A percentile compares a stretch with the other conserved stretches of the same genome.
phyloP scores from a whole-genome alignment of 2,329 filamentous ascomycete species.

The Trichoderma atrobrunneum region DNA sequence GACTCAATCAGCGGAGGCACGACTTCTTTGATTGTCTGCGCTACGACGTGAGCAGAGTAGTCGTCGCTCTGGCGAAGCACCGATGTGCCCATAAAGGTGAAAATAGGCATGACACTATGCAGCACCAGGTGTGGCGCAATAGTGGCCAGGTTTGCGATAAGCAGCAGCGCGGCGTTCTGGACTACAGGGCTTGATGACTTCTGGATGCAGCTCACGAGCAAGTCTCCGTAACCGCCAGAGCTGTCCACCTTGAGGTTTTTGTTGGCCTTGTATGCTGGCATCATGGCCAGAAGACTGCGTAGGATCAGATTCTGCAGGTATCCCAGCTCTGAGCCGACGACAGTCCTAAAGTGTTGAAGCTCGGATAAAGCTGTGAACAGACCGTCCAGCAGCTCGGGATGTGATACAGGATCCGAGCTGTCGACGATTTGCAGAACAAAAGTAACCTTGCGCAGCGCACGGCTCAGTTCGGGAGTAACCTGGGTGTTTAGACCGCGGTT shows the following conservation, averaged over 20 bases:
- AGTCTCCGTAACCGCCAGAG: slow-evolving; percentile 77
- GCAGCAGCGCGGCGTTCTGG: slow-evolving; percentile 83
- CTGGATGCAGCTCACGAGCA: slow-evolving; percentile 91
- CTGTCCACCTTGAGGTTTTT: slow-evolving; percentile 66
- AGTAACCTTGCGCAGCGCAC: slow-evolving; percentile 72
- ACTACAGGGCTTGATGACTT: slow-evolving; percentile 89
- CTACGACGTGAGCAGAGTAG: slow-evolving; percentile 93
- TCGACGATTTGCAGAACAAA: slow-evolving; percentile 88
- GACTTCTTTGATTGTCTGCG: slow-evolving; percentile 90
- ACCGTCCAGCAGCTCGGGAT: slow-evolving; percentile 72
- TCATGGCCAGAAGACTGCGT: slow-evolving; percentile 76
- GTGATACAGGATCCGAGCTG: slow-evolving; percentile 68
- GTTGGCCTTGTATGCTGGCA: slow-evolving; percentile 69
- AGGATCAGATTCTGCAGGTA: slow-evolving; percentile 87
- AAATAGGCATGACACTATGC: slow-evolving; percentile 98
- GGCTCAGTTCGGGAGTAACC: slow-evolving; percentile 62
- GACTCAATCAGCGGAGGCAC: slow-evolving; percentile 88
- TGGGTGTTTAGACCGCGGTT: slow-evolving; percentile 58
- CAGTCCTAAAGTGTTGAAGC: slow-evolving; percentile 77
- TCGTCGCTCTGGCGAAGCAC: slow-evolving; percentile 91
- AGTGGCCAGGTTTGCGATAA: slow-evolving; percentile 82
- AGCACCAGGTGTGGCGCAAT: slow-evolving; percentile 88
- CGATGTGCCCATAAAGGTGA: slow-evolving; percentile 95
- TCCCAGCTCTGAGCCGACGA: slow-evolving; percentile 80
- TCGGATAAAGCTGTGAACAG: slow-evolving; percentile 85